A percentile compares a stretch with the other conserved stretches of the same genome.
Conservation (phyloP, 2,329 filamentous ascomycete genomes). For the Ascochyta clinopodiicola region DNA sequence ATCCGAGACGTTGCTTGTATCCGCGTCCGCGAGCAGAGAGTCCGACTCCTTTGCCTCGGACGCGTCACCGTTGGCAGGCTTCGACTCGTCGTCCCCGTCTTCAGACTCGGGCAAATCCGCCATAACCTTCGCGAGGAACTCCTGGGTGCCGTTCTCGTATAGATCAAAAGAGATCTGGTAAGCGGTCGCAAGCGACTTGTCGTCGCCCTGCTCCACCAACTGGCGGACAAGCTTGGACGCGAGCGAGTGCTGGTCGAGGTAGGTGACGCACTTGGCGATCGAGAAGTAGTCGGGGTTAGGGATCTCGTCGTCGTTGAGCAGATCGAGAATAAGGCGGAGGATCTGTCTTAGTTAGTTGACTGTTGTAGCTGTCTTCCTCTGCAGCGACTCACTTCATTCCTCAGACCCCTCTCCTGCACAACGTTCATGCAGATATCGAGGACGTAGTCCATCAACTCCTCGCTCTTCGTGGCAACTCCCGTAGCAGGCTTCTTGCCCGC, state of each 20-base stretch:
- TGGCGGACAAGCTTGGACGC: conserved; percentile 85
- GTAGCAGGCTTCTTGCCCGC: conserved; percentile 65
- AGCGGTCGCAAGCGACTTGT: conserved; percentile 80
- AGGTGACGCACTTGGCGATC: conserved; percentile 96
- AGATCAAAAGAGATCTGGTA: conserved; percentile 99
- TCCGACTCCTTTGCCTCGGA: conserved; percentile 64
- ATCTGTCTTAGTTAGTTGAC: conserved; percentile 62
- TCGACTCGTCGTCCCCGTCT: conserved; percentile 56
- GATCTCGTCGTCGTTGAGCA: conserved; percentile 93
- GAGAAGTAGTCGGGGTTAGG: conserved; percentile 95
- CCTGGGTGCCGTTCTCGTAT: conserved; percentile 98
- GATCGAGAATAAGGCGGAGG: conserved; percentile 86
- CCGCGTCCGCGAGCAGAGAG: conserved; percentile 62
- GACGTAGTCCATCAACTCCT: conserved; percentile 96
- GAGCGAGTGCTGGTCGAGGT: conserved; percentile 89
- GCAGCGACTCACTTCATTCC: conserved; percentile 64
- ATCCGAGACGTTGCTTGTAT: conserved; percentile 61
- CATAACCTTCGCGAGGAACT: conserved; percentile 90
- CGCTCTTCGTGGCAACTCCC: conserved; percentile 66
- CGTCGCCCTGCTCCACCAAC: conserved; percentile 79
- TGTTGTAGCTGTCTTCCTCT: neutral
- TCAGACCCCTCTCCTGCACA: conserved; percentile 88
- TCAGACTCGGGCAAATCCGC: conserved; percentile 70
- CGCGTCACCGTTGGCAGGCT: conserved; percentile 48
- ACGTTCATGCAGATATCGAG: conserved; percentile 97